Evolutionary conservation across 2,329 filamentous ascomycete species (phyloP).

Genomic region (Fusarium nygamai): DNA sequence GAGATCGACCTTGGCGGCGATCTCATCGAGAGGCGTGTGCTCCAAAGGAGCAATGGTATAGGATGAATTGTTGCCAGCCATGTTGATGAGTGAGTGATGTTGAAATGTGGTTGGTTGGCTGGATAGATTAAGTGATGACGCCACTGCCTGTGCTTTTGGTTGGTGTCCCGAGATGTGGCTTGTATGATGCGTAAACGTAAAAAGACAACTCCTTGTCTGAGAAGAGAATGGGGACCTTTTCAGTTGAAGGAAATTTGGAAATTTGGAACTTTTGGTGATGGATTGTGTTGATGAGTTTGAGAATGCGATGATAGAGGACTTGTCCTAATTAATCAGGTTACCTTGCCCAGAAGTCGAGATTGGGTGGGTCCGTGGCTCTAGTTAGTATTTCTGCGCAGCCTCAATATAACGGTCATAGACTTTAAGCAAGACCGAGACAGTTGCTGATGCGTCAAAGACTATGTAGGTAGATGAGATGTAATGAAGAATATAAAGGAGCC

Average conservation of each 20-base stretch:
- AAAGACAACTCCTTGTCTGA: not conserved
- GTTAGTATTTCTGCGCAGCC: not conserved
- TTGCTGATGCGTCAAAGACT: not conserved
- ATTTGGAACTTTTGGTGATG: not conserved
- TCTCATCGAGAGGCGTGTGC: slow-evolving; percentile 72
- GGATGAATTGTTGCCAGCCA: slow-evolving; percentile 53
- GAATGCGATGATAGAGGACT: not conserved
- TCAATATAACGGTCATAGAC: slow-evolving; percentile 12
- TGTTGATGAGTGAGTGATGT: slow-evolving; percentile 8
- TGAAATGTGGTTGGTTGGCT: slow-evolving; percentile 18
- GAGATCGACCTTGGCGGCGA: slow-evolving; percentile 68
- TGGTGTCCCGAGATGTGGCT: not conserved
- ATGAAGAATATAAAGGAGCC: not conserved
- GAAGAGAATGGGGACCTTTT: not conserved
- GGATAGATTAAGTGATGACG: slow-evolving; percentile 20
- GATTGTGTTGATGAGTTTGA: not conserved
- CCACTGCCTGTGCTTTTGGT: not conserved
- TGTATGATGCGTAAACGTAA: not conserved
- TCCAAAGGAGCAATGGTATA: slow-evolving; percentile 60
- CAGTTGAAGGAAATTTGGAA: not conserved
- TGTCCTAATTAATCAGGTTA: slow-evolving; percentile 25
- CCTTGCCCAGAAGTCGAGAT: not conserved
- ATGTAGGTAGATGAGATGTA: not conserved
- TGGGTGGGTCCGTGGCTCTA: slow-evolving; percentile 3
- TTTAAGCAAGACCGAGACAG: not conserved